A percentile compares a stretch with the other conserved stretches of the same genome.
Evolutionary conservation across 768 basidiomycete genomes (phyloP).

Genomic region (Leccinellum albellum): DNA sequence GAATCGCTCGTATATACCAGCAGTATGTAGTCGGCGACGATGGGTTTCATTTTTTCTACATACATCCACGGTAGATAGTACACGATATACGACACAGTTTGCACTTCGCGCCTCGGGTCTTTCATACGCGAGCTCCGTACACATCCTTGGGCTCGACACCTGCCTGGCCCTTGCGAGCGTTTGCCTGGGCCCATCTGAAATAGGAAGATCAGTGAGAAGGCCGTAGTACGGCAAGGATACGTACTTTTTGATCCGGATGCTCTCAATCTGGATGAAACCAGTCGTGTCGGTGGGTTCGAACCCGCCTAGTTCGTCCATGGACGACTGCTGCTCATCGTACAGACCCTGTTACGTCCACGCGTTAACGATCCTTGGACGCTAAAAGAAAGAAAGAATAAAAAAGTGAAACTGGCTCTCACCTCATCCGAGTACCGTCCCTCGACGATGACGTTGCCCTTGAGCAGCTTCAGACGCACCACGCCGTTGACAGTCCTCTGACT

Average conservation of each 20-base stretch:
- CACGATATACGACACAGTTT: neutral
- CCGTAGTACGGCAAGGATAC: slow-evolving; percentile 22
- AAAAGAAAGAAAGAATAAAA: too few relatives aligned
- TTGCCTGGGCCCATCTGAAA: slow-evolving; percentile 80
- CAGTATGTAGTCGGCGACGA: neutral
- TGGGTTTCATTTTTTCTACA: neutral
- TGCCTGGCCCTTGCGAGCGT: slow-evolving; percentile 78
- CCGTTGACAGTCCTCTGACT: slow-evolving; percentile 98
- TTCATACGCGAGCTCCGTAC: slow-evolving; percentile 60
- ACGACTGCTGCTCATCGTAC: slow-evolving; percentile 92
- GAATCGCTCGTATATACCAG: neutral
- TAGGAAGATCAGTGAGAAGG: neutral
- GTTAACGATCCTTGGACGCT: neutral
- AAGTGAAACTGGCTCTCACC: slow-evolving; percentile 38
- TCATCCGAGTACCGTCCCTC: slow-evolving; percentile 89
- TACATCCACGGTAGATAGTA: slow-evolving; percentile 1
- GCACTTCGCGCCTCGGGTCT: neutral
- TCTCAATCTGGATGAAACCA: slow-evolving; percentile 96
- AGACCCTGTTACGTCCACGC: slow-evolving; percentile 54
- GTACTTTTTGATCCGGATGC: slow-evolving; percentile 96
- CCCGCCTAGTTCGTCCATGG: slow-evolving; percentile 98
- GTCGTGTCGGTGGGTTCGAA: slow-evolving; percentile 95
- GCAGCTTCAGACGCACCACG: slow-evolving; percentile 81
- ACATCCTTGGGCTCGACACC: slow-evolving; percentile 78
- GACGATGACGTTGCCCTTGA: slow-evolving; percentile 94